A percentile compares a stretch with the other conserved stretches of the same genome.
phyloP scores from a whole-genome alignment of 768 basidiomycete species.

The Boletus pseudopeckii region DNA sequence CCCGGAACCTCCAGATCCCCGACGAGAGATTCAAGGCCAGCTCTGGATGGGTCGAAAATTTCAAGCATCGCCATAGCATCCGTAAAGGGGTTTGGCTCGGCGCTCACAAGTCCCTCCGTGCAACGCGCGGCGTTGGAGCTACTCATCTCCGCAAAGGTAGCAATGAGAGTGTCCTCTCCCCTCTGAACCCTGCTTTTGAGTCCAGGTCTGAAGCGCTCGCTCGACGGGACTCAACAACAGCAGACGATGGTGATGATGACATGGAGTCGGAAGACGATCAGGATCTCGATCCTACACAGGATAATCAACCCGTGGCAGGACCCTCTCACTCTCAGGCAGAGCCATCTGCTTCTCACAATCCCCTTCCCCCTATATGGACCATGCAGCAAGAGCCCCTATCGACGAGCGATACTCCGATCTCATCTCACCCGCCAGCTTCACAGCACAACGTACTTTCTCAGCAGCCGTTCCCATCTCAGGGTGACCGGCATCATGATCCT shows the following conservation, averaged over 20 bases:
- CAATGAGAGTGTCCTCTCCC: constrained; percentile 35
- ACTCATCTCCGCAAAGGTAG: constrained; percentile 37
- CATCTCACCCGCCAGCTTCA: constrained; percentile 27
- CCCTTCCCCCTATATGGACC: constrained; percentile 34
- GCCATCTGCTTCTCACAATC: constrained; percentile 25
- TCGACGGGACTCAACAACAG: constrained; percentile 26
- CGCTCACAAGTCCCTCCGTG: constrained; percentile 34
- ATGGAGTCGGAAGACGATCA: constrained; percentile 37
- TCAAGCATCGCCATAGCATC: constrained; percentile 80
- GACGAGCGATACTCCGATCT: constrained; percentile 28
- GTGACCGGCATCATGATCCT: constrained; percentile 27
- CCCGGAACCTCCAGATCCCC: constrained; percentile 49
- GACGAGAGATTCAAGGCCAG: constrained; percentile 87
- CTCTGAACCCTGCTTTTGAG: constrained; percentile 40
- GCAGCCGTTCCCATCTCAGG: constrained; percentile 29
- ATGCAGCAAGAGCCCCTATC: constrained; percentile 31
- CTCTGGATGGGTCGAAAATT: constrained; percentile 89
- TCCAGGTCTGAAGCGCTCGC: constrained; percentile 29
- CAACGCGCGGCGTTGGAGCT: constrained; percentile 29
- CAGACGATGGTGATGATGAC: constrained; percentile 33
- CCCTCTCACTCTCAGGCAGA: constrained; percentile 30
- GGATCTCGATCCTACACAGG: constrained; percentile 27
- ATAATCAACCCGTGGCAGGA: constrained; percentile 24
- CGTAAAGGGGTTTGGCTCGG: constrained; percentile 59
- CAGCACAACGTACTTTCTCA: constrained; percentile 30